Conservation (phyloP, 768 basidiomycete species). For the Lactarius sanguifluus region DNA sequence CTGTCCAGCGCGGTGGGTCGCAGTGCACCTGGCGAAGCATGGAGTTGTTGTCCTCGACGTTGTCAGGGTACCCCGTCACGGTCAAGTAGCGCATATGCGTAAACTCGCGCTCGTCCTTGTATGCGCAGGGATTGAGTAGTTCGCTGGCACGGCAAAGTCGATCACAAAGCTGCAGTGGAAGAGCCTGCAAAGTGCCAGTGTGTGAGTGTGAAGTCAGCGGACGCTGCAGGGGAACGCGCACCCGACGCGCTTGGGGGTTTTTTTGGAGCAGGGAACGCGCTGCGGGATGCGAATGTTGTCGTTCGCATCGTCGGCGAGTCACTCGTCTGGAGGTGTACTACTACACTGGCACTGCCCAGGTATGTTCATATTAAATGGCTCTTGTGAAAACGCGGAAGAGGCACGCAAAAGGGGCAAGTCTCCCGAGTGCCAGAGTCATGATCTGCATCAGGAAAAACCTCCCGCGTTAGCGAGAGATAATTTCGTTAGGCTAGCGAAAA, state of each 20-base stretch:
- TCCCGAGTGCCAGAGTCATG: conserved; percentile 49
- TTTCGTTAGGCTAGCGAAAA: too few species aligned
- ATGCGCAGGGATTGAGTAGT: conserved; percentile 81
- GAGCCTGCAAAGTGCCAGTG: conserved; percentile 49
- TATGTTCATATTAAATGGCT: conserved; percentile 36
- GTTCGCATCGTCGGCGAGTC: too few species aligned
- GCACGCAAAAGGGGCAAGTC: conserved; percentile 62
- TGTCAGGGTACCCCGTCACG: conserved; percentile 94
- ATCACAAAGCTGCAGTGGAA: conserved; percentile 94
- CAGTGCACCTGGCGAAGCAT: conserved; percentile 89
- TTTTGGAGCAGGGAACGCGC: conserved; percentile 86
- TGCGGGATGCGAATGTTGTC: conserved; percentile 87
- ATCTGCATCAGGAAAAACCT: conserved; percentile 25
- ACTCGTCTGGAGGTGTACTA: conserved; percentile 37
- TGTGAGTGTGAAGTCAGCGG: not conserved
- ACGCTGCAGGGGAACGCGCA: conserved; percentile 39
- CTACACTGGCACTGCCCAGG: conserved; percentile 52
- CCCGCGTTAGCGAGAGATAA: too few species aligned
- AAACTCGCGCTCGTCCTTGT: conserved; percentile 82
- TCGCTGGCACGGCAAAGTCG: conserved; percentile 85
- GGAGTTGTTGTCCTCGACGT: conserved; percentile 80
- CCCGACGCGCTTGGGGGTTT: conserved; percentile 90
- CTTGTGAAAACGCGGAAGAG: conserved; percentile 27
- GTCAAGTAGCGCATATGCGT: conserved; percentile 96
- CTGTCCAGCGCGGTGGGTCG: conserved; percentile 87